phyloP scores from a whole-genome alignment of 129 eudicot species.

The Deinandra increscens region DNA sequence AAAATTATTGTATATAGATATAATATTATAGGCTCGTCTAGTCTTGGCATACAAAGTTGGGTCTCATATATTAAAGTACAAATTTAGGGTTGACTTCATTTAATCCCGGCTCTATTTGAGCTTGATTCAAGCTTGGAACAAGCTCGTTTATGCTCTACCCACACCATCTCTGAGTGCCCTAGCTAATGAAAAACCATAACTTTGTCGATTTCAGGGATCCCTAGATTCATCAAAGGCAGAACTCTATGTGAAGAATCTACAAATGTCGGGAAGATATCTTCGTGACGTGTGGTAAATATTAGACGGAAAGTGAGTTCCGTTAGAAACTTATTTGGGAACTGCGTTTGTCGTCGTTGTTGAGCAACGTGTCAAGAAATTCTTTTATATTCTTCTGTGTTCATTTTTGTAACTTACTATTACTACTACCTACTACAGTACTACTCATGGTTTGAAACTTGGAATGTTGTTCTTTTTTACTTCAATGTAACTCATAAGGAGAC shows the following conservation, averaged over 20 bases:
- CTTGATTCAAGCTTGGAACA: background rate
- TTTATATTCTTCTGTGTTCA: slow-evolving; percentile 36
- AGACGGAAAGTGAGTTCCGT: background rate
- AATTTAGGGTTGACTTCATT: background rate
- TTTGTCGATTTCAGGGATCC: slow-evolving; percentile 63
- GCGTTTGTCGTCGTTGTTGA: slow-evolving; percentile 15
- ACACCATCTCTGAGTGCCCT: background rate
- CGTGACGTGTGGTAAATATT: slow-evolving; percentile 72
- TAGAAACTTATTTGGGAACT: slow-evolving; percentile 15
- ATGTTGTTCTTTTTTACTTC: slow-evolving; percentile 5
- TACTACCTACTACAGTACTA: no score
- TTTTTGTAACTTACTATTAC: slow-evolving; percentile 30
- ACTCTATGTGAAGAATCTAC: slow-evolving; percentile 80
- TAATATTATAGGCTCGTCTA: no score
- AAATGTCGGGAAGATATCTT: slow-evolving; percentile 80
- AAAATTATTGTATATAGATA: no score
- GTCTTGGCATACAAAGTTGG: no score
- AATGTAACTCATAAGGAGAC: slow-evolving; percentile 25
- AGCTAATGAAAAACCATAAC: background rate
- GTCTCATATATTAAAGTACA: no score
- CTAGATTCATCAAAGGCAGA: slow-evolving; percentile 83
- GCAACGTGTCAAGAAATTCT: slow-evolving; percentile 36
- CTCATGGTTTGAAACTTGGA: slow-evolving; percentile 19
- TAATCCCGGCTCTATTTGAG: background rate
- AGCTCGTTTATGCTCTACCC: background rate